Percentiles rank a stretch among this genome's conserved stretches.
These are phyloP conservation scores for Curvularia verruculosa DNA, from an alignment of 2,329 filamentous ascomycete species.

Conservation along the genomic window DNA sequence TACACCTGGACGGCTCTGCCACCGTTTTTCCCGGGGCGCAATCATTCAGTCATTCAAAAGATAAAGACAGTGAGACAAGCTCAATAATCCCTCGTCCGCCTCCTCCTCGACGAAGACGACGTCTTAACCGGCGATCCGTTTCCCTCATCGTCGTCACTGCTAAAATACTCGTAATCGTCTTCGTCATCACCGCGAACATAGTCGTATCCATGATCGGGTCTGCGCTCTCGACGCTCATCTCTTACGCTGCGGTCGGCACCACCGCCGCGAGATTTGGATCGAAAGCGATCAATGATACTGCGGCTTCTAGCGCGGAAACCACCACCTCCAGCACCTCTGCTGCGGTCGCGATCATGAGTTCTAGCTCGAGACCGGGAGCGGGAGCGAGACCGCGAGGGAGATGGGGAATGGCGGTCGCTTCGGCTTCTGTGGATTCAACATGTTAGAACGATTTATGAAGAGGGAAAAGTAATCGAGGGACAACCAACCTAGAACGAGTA, in stretches of 20 bases:
- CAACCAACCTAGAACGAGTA: conserved; percentile 23
- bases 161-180: conserved; percentile 23
- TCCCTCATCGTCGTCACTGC: conserved; percentile 23
- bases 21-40: too few relatives aligned
- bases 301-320: conserved; percentile 35
- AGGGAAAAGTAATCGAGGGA: too few relatives aligned
- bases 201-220: conserved; percentile 27
- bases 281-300: conserved; percentile 34
- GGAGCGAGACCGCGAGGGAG: conserved; percentile 11
- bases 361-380: conserved; percentile 29
- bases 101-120: too few relatives aligned
- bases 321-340: conserved; percentile 14
- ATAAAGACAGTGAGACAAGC: background rate
- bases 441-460: conserved; percentile 2
- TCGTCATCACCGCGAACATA: conserved; percentile 14
- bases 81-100: conserved; percentile 21
- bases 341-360: conserved; percentile 21
- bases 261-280: conserved; percentile 31
- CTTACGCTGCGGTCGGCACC: conserved; percentile 6
- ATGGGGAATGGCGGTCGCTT: conserved; percentile 25
- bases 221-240: conserved; percentile 19
- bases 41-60: too few relatives aligned
- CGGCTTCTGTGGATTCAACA: conserved; percentile 18
- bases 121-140: conserved; percentile 21
- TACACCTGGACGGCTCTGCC: too few relatives aligned